Evolutionary conservation across 345 rosid species (phyloP).

Genomic region (Sonneratia alba): DNA sequence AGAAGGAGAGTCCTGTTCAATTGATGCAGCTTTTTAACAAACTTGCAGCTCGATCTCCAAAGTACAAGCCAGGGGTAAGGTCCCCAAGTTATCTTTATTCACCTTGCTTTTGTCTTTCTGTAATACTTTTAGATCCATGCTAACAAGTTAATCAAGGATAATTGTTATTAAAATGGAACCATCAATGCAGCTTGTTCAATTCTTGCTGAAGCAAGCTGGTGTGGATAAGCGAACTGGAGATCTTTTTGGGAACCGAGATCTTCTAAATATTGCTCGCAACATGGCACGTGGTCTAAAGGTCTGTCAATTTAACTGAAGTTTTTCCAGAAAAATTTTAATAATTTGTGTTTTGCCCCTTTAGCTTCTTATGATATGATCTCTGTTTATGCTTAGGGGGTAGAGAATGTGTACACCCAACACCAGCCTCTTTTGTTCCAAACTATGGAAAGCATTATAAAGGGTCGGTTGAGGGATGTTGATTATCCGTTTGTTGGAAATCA

Average conservation of each 20-base stretch:
- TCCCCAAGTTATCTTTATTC: neutral
- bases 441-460: slow-evolving; percentile 89
- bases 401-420: slow-evolving; percentile 96
- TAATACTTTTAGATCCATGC: neutral
- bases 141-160: neutral
- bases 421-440: slow-evolving; percentile 93
- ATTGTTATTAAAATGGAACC: neutral
- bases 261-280: slow-evolving; percentile 92
- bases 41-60: slow-evolving; percentile 76
- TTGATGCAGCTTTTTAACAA: slow-evolving; percentile 96
- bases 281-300: slow-evolving; percentile 99
- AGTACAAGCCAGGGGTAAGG: slow-evolving; percentile 92
- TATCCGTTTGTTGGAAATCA: slow-evolving; percentile 93
- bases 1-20: slow-evolving; percentile 96
- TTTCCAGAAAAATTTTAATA: neutral
- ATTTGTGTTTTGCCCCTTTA: neutral
- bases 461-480: slow-evolving; percentile 85
- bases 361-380: neutral
- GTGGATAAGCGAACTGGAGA: slow-evolving; percentile 89
- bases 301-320: slow-evolving; percentile 10
- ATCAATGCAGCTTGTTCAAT: slow-evolving; percentile 69
- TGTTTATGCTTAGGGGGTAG: slow-evolving; percentile 57
- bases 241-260: slow-evolving; percentile 90
- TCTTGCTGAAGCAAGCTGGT: slow-evolving; percentile 94
- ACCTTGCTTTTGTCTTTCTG: neutral